Evolutionary conservation across 2,329 filamentous ascomycete species (phyloP).

Genomic region (Nannizziopsis arthrosporioides): DNA sequence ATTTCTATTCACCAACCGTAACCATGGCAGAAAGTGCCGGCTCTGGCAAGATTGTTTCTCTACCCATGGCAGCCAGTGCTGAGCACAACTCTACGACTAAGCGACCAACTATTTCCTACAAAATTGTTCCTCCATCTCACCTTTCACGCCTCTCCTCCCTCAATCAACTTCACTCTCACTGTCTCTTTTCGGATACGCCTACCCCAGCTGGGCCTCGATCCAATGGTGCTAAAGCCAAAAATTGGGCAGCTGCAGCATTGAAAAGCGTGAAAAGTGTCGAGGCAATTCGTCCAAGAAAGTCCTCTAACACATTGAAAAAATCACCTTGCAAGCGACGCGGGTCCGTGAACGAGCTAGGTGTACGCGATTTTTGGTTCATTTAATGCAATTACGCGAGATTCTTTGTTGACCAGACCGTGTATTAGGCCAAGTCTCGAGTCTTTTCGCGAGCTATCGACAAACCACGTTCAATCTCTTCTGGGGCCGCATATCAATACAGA

Average conservation of each 20-base stretch:
- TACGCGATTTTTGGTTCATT: background rate
- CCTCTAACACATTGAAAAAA: background rate
- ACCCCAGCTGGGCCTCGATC: constrained; percentile 3
- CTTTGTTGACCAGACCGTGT: background rate
- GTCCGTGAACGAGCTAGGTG: background rate
- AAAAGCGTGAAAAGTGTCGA: constrained; percentile 13
- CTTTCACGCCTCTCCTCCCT: background rate
- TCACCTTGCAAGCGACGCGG: background rate
- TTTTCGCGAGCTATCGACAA: constrained; percentile 1
- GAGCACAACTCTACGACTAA: background rate
- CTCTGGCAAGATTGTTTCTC: background rate
- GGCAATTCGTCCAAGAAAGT: constrained; percentile 10
- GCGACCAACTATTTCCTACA: background rate
- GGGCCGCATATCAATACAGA: background rate
- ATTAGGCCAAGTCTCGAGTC: constrained; percentile 3
- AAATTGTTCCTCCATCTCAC: background rate
- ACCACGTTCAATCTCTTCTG: constrained; percentile 5
- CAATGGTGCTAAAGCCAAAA: constrained; percentile 8
- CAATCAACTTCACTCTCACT: background rate
- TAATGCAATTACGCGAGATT: background rate
- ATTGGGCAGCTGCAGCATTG: constrained; percentile 12
- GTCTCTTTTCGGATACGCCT: constrained; percentile 8
- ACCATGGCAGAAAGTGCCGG: background rate
- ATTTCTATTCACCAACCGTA: background rate
- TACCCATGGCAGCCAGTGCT: background rate